Base-by-base conservation (phyloP, 2,329 filamentous ascomycete species). In the Penicillium sp. region DNA sequence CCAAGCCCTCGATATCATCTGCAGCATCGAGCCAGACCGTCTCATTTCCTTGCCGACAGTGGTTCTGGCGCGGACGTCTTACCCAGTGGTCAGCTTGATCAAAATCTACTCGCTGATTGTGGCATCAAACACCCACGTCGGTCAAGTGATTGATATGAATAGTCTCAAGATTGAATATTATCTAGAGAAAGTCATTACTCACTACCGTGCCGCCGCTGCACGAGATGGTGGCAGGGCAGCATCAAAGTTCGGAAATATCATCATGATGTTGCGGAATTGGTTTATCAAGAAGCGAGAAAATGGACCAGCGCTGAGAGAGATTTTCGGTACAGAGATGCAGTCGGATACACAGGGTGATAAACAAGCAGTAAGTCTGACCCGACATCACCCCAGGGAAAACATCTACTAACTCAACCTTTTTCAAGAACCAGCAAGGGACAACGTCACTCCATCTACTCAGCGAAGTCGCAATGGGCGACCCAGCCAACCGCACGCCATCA, bases 61-160 rank as follows among this genome's bases (percentile, higher is more conserved):
- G 70, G 87, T 86, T 73, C 88, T 91, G 69, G 89, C 91, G 17
- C 86, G 90, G 30, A 86, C 91, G 19, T 86, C 89, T 12, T 92
- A 91, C 71, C 88, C 87, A 6, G 84, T 89, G 2, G 88, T 92
- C 22, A 86, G 91, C 35, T 80, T 92, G 40, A 89, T 91, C 73
- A 92, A 92, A 75, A 85, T 93, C 64, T 89, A 89, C 76, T 88
- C 90, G 54, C 86, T 88, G 9, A 87, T 89, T 3, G 85, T 85
- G 1, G 83, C 85, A 15, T 85, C 88, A 0, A 84, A 85, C 44
- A 89, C 86, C 17, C 88, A 89, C 67, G 83, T 93, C 1, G 88
- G 87, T n/a, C 85, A 85, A 62, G 84, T 93, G 19, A 88, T 94
- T 65, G 83, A 88, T 66, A 86, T 86, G 65, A 84, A 89, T 58